Evolutionary conservation across 179 eudicot genomes (phyloP).

Genomic region (Pouteria campechiana): DNA sequence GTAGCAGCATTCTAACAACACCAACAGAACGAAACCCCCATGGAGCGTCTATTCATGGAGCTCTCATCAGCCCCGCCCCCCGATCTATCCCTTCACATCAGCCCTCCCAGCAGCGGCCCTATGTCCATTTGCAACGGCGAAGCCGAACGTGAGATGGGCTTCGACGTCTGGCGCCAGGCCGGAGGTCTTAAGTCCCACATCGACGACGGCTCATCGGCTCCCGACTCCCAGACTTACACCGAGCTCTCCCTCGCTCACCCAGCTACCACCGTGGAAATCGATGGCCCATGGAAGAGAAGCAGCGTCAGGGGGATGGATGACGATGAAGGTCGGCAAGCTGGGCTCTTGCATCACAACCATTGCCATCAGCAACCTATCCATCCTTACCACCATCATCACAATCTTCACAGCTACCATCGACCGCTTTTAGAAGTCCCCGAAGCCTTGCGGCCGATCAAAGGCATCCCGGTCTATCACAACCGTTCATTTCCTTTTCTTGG

Average conservation of each 20-base stretch:
- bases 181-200: neutral
- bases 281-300: neutral
- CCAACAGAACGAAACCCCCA: conserved; percentile 28
- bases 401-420: no score
- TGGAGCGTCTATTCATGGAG: conserved; percentile 26
- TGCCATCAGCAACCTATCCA: conserved; percentile 8
- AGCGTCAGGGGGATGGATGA: neutral
- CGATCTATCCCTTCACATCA: conserved; percentile 46
- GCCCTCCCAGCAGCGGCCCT: conserved; percentile 20
- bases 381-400: neutral
- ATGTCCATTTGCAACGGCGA: neutral
- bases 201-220: neutral
- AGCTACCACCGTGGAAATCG: neutral
- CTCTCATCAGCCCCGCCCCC: conserved; percentile 22
- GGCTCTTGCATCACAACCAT: conserved; percentile 19
- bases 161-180: no score
- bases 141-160: no score
- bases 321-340: conserved; percentile 2
- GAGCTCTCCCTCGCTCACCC: conserved; percentile 32
- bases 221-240: neutral
- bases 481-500: conserved; percentile 32
- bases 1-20: neutral
- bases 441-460: conserved; percentile 34
- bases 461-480: conserved; percentile 46
- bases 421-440: conserved; percentile 16